Base-by-base conservation (phyloP, 2,329 filamentous ascomycete genomes). In the Gyromitra esculenta region DNA sequence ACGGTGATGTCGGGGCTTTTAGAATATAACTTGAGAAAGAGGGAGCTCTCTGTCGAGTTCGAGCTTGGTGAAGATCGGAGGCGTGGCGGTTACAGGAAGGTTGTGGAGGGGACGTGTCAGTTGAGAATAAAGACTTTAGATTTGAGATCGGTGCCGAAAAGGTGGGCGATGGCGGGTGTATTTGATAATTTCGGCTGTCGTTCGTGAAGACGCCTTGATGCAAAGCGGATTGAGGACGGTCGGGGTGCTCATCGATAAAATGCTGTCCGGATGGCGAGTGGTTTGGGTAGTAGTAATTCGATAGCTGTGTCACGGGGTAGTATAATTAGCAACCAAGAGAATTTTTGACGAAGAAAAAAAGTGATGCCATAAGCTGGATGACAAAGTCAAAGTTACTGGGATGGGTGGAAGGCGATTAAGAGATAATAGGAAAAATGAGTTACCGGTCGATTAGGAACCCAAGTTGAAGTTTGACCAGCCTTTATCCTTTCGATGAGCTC, bases 401-500 rank as follows among this genome's bases (percentile, higher is more conserved):
- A 63, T 52, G 52, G 62, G 54, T 65, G 68, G 59, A 63, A 45
- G 82, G 81, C 81, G 76, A 41, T 59, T 57, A 9, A 6, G 41
- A 50, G 31, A 21, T 41, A 52, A 35, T 11, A 7, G 15, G 15
- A 67, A 25, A 87, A 91, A 86, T 88, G 87, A 81, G 87, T 87
- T 77, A 77, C 75, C 75, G 75, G 70, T 68, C 75, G 72, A 82
- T 87, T 89, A 37, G 89, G 88, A 50, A 90, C 86, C 92, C 92
- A 96, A 3, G 89, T 89, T 48, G 92, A 91, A 81, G 89, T 91
- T 83, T 94, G 90, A 41, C 89, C 90, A 83, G 88, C 89, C 85
- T 97, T 97, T 79, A 97, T 87, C 79, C 91, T 88, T 83, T 94
- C 89, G 73, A 98, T 97, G 80, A 97, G 85, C 83, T 94, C 91